Base-by-base conservation (phyloP, 805 yeast species). In the Hanseniaspora valbyensis region DNA sequence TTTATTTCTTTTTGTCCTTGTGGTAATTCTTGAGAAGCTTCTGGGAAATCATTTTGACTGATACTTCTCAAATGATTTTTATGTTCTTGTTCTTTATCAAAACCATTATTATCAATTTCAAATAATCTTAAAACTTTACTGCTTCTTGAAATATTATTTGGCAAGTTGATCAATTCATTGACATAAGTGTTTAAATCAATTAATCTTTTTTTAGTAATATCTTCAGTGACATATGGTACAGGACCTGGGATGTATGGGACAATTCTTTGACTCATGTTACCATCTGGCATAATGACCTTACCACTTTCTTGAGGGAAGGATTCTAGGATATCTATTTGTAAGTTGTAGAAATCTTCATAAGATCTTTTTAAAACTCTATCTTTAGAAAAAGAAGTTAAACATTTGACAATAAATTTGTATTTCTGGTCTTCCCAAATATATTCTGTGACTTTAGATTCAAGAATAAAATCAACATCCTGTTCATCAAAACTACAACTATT, bases 231-330 rank as follows among this genome's bases (percentile, higher is more conserved):
- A 59, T 83, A 84, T 34, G 94, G 82, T 43, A 90, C 73, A 2
- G 98, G 99, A 1, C 97, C 98, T 0, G 98, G 97, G 60, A 92
- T 89, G 56, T 81, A 87, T 7, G 98, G 98, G 52, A 92, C 72
- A 28, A 83, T 81, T 56, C 98, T 77, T 48, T 79, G 77, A 25
- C 78, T 72, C 65, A 83, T 83, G 50, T 80, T 81, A 40, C 78
- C 80, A 43, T 61, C 67, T 2, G 58, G 54, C 36, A 64, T 64
- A 42, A 67, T 59, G 13, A 65, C 44, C 57, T 86, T 80, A 13
- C 96, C 96, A 8, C 96, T 95, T 65, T 90, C 98, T 54, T 75
- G 78, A 7, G 96, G 96, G 71, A 84, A 92, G 25, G 80, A 72
- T 58, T 83, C 92, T 45, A 90, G 70, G 45, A 92, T 69, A 54